Conservation (phyloP, 208 protist genomes). For the Giardia duodenalis region DNA sequence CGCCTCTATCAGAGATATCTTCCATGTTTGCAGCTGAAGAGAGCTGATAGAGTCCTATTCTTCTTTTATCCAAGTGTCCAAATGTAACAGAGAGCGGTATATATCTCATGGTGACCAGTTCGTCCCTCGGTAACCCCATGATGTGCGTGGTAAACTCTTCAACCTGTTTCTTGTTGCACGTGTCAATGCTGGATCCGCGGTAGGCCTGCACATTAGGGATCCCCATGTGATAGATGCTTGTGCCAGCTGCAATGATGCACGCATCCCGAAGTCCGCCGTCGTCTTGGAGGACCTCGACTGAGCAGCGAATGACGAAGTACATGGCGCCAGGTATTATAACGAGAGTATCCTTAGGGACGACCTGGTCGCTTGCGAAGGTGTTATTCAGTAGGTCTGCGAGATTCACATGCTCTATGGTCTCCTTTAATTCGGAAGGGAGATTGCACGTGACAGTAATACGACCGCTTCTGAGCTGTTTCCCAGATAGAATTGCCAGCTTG, state of each 20-base stretch:
- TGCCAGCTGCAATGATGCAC: background rate
- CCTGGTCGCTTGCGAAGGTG: background rate
- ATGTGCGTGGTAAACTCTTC: background rate
- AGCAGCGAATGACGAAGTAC: background rate
- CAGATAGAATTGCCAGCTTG: background rate
- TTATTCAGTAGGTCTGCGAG: background rate
- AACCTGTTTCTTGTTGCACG: background rate
- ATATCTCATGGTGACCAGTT: background rate
- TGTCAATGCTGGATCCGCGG: background rate
- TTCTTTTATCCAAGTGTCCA: background rate
- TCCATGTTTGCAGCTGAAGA: too few relatives aligned
- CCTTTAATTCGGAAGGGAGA: background rate
- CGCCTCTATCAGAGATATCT: too few relatives aligned
- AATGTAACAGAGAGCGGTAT: background rate
- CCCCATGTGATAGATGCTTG: background rate
- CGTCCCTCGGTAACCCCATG: background rate
- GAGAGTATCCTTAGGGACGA: background rate
- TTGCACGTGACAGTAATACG: background rate
- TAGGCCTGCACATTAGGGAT: background rate
- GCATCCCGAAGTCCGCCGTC: background rate
- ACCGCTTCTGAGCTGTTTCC: background rate
- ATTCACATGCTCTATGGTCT: conserved; percentile 1
- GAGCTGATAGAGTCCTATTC: too few relatives aligned
- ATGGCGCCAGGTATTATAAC: background rate
- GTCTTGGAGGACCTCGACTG: background rate